A percentile compares a stretch with the other conserved stretches of the same genome.
These are phyloP conservation scores for Hypseocharis bilobata DNA, from an alignment of 441 rosid genomes.

Conservation along the genomic window DNA sequence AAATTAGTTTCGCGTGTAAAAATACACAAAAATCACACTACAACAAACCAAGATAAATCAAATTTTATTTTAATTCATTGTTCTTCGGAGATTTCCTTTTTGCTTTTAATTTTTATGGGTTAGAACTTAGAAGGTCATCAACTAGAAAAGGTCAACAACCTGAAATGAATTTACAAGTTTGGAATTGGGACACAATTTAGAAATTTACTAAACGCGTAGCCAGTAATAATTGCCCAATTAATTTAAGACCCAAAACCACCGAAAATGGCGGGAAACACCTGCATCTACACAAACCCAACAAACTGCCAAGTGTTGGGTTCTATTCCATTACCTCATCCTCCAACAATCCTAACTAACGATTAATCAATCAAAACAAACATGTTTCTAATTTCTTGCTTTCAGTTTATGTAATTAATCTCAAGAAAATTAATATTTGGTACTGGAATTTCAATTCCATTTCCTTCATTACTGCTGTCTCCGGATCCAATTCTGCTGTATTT, in stretches of 20 bases:
- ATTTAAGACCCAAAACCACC: not conserved
- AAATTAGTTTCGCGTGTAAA: too few species aligned
- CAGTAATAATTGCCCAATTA: not conserved
- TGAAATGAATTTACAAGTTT: not conserved
- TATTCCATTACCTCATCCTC: not conserved
- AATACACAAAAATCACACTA: too few species aligned
- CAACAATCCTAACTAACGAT: not conserved
- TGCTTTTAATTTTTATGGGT: too few species aligned
- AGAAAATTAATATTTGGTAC: too few species aligned
- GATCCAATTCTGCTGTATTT: not conserved
- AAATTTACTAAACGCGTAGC: not conserved
- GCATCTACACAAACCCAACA: not conserved
- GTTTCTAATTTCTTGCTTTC: not conserved
- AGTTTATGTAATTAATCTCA: not conserved
- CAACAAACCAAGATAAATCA: too few species aligned
- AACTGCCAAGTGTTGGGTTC: not conserved
- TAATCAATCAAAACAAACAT: too few species aligned
- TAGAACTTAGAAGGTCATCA: too few species aligned
- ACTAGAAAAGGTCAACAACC: not conserved
- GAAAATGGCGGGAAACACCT: not conserved
- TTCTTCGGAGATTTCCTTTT: too few species aligned
- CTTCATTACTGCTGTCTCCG: not conserved
- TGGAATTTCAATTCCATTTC: not conserved
- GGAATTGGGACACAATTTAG: too few species aligned
- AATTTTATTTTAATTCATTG: too few species aligned